Conservation (phyloP, 345 rosid genomes). For the Psidium guajava region DNA sequence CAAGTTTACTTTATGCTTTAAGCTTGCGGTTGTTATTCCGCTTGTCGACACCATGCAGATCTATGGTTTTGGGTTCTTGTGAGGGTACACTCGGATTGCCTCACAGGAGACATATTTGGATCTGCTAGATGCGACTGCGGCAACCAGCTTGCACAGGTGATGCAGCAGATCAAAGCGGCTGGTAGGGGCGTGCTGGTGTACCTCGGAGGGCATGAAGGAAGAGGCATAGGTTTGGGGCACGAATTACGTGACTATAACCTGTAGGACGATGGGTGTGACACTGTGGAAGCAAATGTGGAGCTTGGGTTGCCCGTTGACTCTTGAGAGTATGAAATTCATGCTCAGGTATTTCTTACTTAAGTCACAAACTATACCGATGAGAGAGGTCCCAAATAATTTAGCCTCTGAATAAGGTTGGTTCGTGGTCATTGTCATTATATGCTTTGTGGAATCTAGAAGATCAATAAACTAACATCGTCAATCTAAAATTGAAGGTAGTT, state of each 20-base stretch:
- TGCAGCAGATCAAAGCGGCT: slow-evolving; percentile 74
- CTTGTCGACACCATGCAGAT: too few species aligned
- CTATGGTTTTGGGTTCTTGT: not conserved
- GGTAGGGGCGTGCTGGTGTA: slow-evolving; percentile 58
- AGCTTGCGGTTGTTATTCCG: too few species aligned
- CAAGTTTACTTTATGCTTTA: too few species aligned
- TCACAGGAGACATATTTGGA: slow-evolving; percentile 85
- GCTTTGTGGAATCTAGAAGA: not conserved
- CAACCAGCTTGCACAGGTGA: slow-evolving; percentile 51
- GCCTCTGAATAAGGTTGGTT: not conserved
- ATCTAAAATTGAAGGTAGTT: not conserved
- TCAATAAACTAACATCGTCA: not conserved
- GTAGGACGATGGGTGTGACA: slow-evolving; percentile 80
- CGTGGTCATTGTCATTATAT: not conserved
- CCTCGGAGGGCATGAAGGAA: slow-evolving; percentile 92
- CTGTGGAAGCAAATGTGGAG: slow-evolving; percentile 86
- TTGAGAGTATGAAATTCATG: slow-evolving; percentile 87
- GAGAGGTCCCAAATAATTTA: not conserved
- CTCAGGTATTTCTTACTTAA: slow-evolving; percentile 43
- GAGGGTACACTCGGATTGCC: slow-evolving; percentile 82
- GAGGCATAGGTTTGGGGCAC: too few species aligned
- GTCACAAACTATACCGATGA: not conserved
- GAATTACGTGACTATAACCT: slow-evolving; percentile 83
- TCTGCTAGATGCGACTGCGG: slow-evolving; percentile 81
- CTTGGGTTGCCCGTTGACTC: slow-evolving; percentile 83